Conservation (phyloP, 2,329 filamentous ascomycete genomes). For the Didymella keratinophila region DNA sequence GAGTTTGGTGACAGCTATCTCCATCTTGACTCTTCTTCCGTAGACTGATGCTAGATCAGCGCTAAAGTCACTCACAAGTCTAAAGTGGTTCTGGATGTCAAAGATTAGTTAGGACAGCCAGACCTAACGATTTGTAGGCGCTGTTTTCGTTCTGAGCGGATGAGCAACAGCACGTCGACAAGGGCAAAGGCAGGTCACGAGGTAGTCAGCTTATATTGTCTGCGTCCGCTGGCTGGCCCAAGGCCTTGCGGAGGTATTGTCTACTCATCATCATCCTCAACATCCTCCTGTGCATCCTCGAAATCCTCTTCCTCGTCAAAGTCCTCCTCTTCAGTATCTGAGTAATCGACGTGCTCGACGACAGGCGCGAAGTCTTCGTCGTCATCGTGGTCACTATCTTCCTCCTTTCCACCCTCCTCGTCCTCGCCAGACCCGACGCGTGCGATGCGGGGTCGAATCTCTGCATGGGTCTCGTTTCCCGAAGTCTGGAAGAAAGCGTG, state of each 20-base stretch:
- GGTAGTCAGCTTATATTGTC: not conserved
- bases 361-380: slow-evolving; percentile 26
- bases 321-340: slow-evolving; percentile 22
- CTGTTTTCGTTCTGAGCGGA: too few species aligned
- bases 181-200: too few species aligned
- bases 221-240: not conserved
- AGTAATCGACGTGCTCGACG: slow-evolving; percentile 25
- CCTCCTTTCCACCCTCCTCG: slow-evolving; percentile 14
- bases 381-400: slow-evolving; percentile 24
- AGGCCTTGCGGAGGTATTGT: not conserved
- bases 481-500: slow-evolving; percentile 61
- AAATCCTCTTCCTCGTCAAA: slow-evolving; percentile 20
- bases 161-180: too few species aligned
- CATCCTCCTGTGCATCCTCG: slow-evolving; percentile 15
- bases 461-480: slow-evolving; percentile 10
- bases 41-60: too few species aligned
- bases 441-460: slow-evolving; percentile 23
- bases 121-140: too few species aligned
- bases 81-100: too few species aligned
- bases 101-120: too few species aligned
- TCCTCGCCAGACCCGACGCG: slow-evolving; percentile 17
- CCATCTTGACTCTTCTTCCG: too few species aligned
- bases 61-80: too few species aligned
- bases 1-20: too few species aligned
- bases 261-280: not conserved